Base-by-base conservation (phyloP, 352 stramenopile species). In the Pythium grandisporangium region DNA sequence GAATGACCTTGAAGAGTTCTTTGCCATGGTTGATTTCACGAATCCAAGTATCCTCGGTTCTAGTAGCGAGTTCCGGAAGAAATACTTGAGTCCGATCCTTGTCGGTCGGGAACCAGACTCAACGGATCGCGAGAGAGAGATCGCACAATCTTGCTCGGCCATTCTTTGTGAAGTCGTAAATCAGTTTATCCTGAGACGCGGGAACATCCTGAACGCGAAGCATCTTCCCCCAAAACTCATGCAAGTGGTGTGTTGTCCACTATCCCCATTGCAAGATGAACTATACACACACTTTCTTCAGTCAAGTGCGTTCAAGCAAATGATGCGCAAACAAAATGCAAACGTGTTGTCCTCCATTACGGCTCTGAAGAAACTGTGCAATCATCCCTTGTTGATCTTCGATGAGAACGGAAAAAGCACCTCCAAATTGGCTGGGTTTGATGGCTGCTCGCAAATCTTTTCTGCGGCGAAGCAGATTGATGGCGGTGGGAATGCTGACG, bases 1-100 rank as follows among this genome's bases (percentile, higher is more conserved):
- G 51, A 99, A 99, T 53, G 95, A 99, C 68, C 61, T 99, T 13
- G 83, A 98, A 42, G 96, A 99, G 53, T 99, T 99, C 53, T 99
- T 93, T 52, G 95, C 96, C 6, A 99, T 99, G 95, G 95, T 91
- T 6, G 77, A 91, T 41, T 93, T 93, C 39, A 93, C 83, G 1
- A 93, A 91, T 41, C 77, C 80, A 4, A 83, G 86, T 45, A 88
- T 95, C 30, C 62, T 93, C 12, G 83, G 78, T 5, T 66, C 68
- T 0, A 66, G 75, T 30, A 86, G 63, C 26, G 87, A 98, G 35
- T 99, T 99, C 62, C 76, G 92, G 14, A 96, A 89, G 53, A 83
- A 96, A 21, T 98, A 91, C 48, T 53, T 96, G 33, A 63, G 68
- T 2, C 89, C 85, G 2, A 96, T 97, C 37, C 69, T 97, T 13